Conservation (phyloP, 768 basidiomycete genomes). For the Auricularia heimuer region DNA sequence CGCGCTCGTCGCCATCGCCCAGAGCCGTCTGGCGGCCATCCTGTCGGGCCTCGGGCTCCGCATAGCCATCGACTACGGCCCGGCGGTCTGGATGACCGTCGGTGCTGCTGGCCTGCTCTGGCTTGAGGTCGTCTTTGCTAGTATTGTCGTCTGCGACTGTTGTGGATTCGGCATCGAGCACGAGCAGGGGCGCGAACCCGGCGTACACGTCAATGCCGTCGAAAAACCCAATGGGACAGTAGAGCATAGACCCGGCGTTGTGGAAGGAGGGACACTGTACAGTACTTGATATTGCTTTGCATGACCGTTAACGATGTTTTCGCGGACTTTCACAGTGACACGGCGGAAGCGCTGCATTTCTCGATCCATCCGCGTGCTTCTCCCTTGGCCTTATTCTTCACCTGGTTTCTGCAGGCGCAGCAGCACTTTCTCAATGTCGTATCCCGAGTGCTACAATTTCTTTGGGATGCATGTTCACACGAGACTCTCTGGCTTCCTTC, state of each 20-base stretch:
- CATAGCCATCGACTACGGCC: not conserved
- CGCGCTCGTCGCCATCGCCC: conserved; percentile 46
- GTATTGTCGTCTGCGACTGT: not conserved
- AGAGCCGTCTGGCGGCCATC: conserved; percentile 31
- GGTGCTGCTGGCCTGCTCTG: not conserved
- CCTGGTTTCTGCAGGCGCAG: too few relatives aligned
- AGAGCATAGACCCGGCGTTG: not conserved
- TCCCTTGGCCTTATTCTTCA: too few relatives aligned
- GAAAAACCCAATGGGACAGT: not conserved
- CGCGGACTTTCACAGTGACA: too few relatives aligned
- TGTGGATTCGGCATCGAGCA: not conserved
- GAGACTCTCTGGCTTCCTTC: too few relatives aligned
- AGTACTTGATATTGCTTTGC: too few relatives aligned
- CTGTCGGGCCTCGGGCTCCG: not conserved
- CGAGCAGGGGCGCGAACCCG: not conserved
- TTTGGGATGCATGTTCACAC: too few relatives aligned
- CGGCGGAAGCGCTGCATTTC: too few relatives aligned
- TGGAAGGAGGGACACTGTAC: too few relatives aligned
- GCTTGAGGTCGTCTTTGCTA: not conserved
- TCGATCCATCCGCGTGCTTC: too few relatives aligned
- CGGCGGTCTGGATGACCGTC: not conserved
- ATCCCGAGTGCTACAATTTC: too few relatives aligned
- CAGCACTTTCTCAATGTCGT: too few relatives aligned
- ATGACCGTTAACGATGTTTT: too few relatives aligned
- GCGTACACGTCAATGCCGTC: not conserved